Percentiles rank a stretch among this genome's conserved stretches.
These are phyloP conservation scores for Narthecium ossifragum DNA, from an alignment of 106 monocot genomes.

Conservation along the genomic window DNA sequence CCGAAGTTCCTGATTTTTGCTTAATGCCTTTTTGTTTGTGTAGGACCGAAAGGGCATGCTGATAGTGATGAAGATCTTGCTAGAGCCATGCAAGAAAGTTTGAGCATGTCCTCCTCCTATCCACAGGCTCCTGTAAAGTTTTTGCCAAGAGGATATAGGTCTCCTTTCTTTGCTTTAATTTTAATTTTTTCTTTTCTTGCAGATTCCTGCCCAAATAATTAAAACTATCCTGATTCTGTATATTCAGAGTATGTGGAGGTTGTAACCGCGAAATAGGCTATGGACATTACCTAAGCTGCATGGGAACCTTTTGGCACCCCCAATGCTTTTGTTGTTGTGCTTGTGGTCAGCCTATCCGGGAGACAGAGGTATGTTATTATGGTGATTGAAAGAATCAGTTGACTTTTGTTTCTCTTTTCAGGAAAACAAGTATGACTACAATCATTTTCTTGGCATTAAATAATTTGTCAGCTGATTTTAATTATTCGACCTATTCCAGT, in stretches of 20 bases:
- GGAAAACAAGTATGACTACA: no score
- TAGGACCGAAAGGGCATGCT: constrained; percentile 25
- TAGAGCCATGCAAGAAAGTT: constrained; percentile 57
- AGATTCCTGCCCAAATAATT: neutral
- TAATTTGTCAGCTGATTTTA: no score
- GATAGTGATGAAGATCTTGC: constrained; percentile 67
- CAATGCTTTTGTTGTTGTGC: constrained; percentile 77
- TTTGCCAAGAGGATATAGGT: constrained; percentile 77
- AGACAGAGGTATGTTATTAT: constrained; percentile 62
- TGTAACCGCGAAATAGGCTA: constrained; percentile 87
- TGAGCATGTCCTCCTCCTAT: constrained; percentile 29
- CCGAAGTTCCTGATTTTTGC: neutral
- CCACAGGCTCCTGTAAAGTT: constrained; percentile 38
- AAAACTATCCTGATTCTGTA: neutral
- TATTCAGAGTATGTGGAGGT: constrained; percentile 66
- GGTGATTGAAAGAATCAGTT: no score
- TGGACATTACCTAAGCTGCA: constrained; percentile 92
- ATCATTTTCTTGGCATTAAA: no score
- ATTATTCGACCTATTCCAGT: constrained; percentile 38
- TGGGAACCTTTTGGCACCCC: constrained; percentile 91
- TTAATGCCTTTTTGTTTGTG: neutral
- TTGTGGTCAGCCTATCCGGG: constrained; percentile 60
- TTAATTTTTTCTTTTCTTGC: neutral
- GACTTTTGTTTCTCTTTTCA: no score
- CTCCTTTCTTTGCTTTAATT: neutral